A percentile compares a stretch with the other conserved stretches of the same genome.
phyloP scores from a whole-genome alignment of 768 basidiomycete species.

The Suillus subaureus region DNA sequence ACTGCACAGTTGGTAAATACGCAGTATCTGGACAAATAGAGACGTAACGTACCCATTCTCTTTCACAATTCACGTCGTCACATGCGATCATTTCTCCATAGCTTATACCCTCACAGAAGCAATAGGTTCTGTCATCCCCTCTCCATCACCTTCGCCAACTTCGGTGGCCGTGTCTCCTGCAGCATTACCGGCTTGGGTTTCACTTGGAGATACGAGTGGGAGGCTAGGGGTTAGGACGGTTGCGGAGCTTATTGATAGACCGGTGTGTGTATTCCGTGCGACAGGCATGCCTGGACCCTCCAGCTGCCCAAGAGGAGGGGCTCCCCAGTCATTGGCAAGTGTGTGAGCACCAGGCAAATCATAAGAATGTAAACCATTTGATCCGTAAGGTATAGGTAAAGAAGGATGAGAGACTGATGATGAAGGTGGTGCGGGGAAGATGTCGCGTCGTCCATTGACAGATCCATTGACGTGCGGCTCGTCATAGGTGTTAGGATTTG shows the following conservation, averaged over 20 bases:
- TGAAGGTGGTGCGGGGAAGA: constrained; percentile 52
- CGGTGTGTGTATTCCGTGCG: constrained; percentile 40
- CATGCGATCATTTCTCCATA: constrained; percentile 97
- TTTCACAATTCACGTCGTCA: constrained; percentile 76
- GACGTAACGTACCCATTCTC: constrained; percentile 78
- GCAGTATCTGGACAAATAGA: constrained; percentile 12
- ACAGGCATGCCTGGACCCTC: constrained; percentile 84
- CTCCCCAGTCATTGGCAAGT: constrained; percentile 49
- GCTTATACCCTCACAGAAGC: constrained; percentile 81
- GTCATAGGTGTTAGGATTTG: constrained; percentile 41
- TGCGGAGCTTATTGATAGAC: constrained; percentile 27
- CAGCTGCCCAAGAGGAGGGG: constrained; percentile 55
- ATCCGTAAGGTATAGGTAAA: constrained; percentile 45
- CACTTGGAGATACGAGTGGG: constrained; percentile 29
- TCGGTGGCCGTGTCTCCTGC: constrained; percentile 43
- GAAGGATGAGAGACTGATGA: constrained; percentile 55
- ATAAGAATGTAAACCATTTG: constrained; percentile 42
- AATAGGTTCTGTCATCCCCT: constrained; percentile 69
- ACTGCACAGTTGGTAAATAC: constrained; percentile 45
- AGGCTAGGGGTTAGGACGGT: constrained; percentile 26
- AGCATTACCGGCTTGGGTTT: constrained; percentile 38
- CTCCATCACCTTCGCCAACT: constrained; percentile 55
- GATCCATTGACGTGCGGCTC: constrained; percentile 44
- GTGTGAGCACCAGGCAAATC: constrained; percentile 40
- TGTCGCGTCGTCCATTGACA: constrained; percentile 38